Conservation (phyloP, 257 asterid genomes). For the Solanum ossicruentum region DNA sequence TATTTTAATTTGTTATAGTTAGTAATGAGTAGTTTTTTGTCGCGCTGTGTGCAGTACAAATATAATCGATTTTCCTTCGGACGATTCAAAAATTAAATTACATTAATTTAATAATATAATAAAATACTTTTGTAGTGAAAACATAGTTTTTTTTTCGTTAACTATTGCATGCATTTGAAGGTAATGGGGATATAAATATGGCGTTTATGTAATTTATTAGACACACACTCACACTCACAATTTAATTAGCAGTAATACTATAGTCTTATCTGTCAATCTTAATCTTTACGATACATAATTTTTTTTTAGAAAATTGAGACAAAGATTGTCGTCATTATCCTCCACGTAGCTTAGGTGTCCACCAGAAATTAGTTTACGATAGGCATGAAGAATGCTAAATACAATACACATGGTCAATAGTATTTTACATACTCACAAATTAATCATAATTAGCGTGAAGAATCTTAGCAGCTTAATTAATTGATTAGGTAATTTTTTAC, state of each 20-base stretch:
- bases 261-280: neutral
- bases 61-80: neutral
- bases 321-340: neutral
- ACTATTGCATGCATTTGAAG: neutral
- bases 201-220: neutral
- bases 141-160: neutral
- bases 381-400: neutral
- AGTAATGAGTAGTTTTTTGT: neutral
- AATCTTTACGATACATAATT: neutral
- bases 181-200: neutral
- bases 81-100: neutral
- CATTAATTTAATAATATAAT: neutral
- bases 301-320: neutral
- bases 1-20: neutral
- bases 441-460: neutral
- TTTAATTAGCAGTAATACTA: neutral
- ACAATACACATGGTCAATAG: neutral
- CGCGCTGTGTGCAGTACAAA: too few species aligned
- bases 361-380: neutral
- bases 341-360: neutral
- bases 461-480: rapidly evolving
- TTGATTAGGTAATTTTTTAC: too few species aligned
- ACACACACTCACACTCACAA: neutral
- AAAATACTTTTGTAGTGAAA: neutral
- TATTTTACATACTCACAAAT: neutral